phyloP scores from a whole-genome alignment of 805 yeast genomes.

The Suhomyces canberraensis region DNA sequence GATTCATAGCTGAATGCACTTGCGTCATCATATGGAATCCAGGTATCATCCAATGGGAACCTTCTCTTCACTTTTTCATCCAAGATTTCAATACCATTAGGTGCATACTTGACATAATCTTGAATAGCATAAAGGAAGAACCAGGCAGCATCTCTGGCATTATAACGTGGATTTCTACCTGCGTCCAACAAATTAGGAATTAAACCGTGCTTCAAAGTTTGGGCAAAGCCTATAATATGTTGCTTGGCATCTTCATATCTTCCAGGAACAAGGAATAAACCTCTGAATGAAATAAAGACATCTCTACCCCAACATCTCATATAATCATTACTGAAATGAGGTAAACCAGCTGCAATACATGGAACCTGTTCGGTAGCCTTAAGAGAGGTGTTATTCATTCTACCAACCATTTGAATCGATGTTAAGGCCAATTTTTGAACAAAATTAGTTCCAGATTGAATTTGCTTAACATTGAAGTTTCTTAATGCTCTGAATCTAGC shows the following conservation, averaged over 20 bases:
- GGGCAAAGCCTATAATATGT: slow-evolving; percentile 84
- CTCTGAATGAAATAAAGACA: slow-evolving; percentile 83
- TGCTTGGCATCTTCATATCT: slow-evolving; percentile 73
- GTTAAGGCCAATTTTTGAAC: slow-evolving; percentile 76
- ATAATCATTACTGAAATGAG: slow-evolving; percentile 85
- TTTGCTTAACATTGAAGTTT: slow-evolving; percentile 45
- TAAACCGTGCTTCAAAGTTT: slow-evolving; percentile 89
- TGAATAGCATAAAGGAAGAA: slow-evolving; percentile 87
- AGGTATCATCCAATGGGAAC: slow-evolving; percentile 85
- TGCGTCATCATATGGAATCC: slow-evolving; percentile 63
- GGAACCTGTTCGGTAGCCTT: slow-evolving; percentile 61
- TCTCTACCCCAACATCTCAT: slow-evolving; percentile 99
- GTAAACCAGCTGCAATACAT: slow-evolving; percentile 92
- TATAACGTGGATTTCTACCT: slow-evolving; percentile 89
- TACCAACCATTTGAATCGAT: slow-evolving; percentile 84
- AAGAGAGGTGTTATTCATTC: slow-evolving; percentile 69
- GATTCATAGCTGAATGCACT: slow-evolving; percentile 72
- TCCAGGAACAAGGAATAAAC: slow-evolving; percentile 73
- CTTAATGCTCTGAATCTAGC: slow-evolving; percentile 65
- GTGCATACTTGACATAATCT: slow-evolving; percentile 68
- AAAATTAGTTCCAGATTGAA: slow-evolving; percentile 65
- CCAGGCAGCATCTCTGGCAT: slow-evolving; percentile 98
- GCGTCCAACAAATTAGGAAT: slow-evolving; percentile 92
- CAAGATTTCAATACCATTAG: slow-evolving; percentile 64
- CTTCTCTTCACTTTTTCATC: slow-evolving; percentile 74